A percentile compares a stretch with the other conserved stretches of the same genome.
These are phyloP conservation scores for Aspergillus texensis DNA, from an alignment of 2,329 filamentous ascomycete species.

Conservation along the genomic window DNA sequence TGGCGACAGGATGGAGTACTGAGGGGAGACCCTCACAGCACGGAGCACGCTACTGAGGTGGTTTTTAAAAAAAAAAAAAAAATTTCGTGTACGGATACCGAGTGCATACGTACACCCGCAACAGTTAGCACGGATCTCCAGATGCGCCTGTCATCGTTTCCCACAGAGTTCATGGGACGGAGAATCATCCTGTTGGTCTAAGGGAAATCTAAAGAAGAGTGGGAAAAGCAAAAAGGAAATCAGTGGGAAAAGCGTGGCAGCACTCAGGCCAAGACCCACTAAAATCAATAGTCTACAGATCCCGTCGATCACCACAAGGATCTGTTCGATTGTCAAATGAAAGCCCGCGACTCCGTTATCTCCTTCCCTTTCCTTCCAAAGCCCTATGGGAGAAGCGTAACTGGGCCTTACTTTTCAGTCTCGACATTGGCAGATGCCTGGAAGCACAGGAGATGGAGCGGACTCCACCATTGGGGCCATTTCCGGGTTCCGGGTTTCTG, in stretches of 20 bases:
- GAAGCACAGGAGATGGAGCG: constrained; percentile 6
- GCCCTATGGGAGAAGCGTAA: constrained; percentile 1
- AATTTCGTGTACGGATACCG: background rate
- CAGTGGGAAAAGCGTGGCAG: constrained; percentile 26
- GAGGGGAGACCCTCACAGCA: background rate
- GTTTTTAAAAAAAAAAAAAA: background rate
- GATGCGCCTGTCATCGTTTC: constrained; percentile 21
- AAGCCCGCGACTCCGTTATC: constrained; percentile 18
- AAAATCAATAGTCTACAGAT: constrained; percentile 45
- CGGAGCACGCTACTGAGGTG: background rate
- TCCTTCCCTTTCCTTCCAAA: constrained; percentile 16
- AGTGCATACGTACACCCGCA: background rate
- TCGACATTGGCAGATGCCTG: background rate
- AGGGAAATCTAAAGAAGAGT: constrained; percentile 1
- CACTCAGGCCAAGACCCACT: constrained; percentile 34
- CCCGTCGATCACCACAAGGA: constrained; percentile 39
- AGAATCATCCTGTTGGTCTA: constrained; percentile 5
- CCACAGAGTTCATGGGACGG: constrained; percentile 11
- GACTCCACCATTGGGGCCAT: constrained; percentile 13
- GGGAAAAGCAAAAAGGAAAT: constrained; percentile 18
- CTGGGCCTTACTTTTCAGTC: constrained; percentile 2
- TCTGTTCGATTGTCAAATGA: constrained; percentile 26
- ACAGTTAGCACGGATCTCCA: constrained; percentile 20
- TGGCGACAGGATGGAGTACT: background rate
- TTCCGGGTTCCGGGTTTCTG: constrained; percentile 16